Percentiles rank a stretch among this genome's conserved stretches.
phyloP scores from a whole-genome alignment of 345 rosid species.

The Syzygium aromaticum region DNA sequence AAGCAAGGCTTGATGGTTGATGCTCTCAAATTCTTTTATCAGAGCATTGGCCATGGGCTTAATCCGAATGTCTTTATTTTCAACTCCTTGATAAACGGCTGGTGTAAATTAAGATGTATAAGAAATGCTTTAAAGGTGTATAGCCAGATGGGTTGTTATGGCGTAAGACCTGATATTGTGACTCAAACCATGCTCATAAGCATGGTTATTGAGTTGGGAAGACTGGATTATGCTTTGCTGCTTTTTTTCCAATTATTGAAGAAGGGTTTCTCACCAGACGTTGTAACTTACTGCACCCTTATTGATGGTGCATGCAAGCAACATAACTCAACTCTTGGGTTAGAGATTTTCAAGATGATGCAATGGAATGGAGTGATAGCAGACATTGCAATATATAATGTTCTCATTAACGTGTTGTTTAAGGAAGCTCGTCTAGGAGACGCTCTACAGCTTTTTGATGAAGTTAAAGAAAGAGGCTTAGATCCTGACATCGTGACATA shows the following conservation, averaged over 20 bases:
- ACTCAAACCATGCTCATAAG: slow-evolving; percentile 32
- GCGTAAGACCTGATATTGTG: slow-evolving; percentile 25
- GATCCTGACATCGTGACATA: slow-evolving; percentile 41
- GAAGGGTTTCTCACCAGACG: slow-evolving; percentile 34
- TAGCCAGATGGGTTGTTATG: slow-evolving; percentile 9
- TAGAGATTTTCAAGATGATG: slow-evolving; percentile 33
- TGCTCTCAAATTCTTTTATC: slow-evolving; percentile 33
- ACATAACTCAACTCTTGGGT: slow-evolving; percentile 23
- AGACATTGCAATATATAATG: slow-evolving; percentile 36
- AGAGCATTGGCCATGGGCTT: slow-evolving; percentile 8
- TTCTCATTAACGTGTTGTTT: slow-evolving; percentile 23
- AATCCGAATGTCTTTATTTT: slow-evolving; percentile 23
- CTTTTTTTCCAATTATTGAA: slow-evolving; percentile 38
- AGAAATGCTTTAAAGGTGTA: slow-evolving; percentile 22
- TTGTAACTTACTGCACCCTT: slow-evolving; percentile 29
- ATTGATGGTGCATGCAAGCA: slow-evolving; percentile 35
- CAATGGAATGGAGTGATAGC: slow-evolving; percentile 15
- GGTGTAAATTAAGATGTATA: slow-evolving; percentile 19
- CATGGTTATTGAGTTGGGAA: slow-evolving; percentile 7
- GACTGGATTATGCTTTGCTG: slow-evolving; percentile 15
- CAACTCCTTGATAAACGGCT: slow-evolving; percentile 41
- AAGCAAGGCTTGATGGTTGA: slow-evolving; percentile 29
- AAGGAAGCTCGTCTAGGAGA: slow-evolving; percentile 10
- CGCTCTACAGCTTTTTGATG: slow-evolving; percentile 15
- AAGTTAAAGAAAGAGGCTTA: slow-evolving; percentile 19